These are phyloP conservation scores for Tetrapyrgos nigripes DNA, from an alignment of 1,284 basidiomycete species.

Conservation along the genomic window DNA sequence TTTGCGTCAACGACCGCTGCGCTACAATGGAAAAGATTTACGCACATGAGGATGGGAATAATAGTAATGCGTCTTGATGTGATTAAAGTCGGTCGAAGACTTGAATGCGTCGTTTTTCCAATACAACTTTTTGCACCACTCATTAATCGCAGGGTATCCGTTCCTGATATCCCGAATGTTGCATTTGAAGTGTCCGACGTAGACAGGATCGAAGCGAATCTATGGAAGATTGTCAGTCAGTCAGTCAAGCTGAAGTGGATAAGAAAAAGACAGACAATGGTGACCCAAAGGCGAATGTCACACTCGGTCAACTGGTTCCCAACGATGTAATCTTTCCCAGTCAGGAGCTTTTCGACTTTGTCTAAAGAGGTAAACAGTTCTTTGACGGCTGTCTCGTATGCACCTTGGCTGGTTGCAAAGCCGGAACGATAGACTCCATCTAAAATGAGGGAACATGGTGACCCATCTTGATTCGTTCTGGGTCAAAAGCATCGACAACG, in stretches of 20 bases:
- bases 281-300: slow-evolving; percentile 91
- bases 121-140: slow-evolving; percentile 91
- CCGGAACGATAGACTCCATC: slow-evolving; percentile 91
- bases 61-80: slow-evolving; percentile 89
- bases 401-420: slow-evolving; percentile 84
- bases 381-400: slow-evolving; percentile 81
- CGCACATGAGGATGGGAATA: slow-evolving; percentile 68
- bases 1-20: background rate
- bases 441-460: slow-evolving; percentile 29
- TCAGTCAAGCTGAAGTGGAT: background rate
- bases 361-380: slow-evolving; percentile 83
- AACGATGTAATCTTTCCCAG: slow-evolving; percentile 83
- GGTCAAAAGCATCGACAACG: background rate
- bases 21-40: background rate
- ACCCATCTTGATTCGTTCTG: background rate
- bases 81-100: slow-evolving; percentile 86
- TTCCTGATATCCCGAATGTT: slow-evolving; percentile 82
- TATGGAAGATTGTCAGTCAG: slow-evolving; percentile 23
- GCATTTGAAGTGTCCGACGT: slow-evolving; percentile 94
- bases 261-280: slow-evolving; percentile 51
- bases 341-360: slow-evolving; percentile 79
- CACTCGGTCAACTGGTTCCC: slow-evolving; percentile 90
- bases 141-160: slow-evolving; percentile 84
- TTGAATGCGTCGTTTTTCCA: slow-evolving; percentile 93
- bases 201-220: slow-evolving; percentile 82